A percentile compares a stretch with the other conserved stretches of the same genome.
Conservation (phyloP, 1,139 yeast species). For the Kurtzmaniella natalensis region DNA sequence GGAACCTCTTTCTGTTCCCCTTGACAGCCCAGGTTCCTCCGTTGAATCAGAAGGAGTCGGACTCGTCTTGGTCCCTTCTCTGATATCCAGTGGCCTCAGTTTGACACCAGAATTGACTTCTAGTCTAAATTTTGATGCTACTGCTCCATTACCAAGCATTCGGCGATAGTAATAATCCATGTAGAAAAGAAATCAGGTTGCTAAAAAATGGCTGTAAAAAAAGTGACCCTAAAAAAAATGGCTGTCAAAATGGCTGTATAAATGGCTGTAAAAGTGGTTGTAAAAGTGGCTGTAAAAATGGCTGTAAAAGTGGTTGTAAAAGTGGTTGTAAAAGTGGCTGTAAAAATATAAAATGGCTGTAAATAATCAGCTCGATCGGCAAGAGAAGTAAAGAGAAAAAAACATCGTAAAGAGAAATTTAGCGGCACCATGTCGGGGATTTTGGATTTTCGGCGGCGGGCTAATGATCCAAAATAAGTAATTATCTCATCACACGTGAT, state of each 20-base stretch:
- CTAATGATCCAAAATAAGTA: not conserved
- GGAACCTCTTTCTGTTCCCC: conserved; percentile 3
- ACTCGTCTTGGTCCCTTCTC: conserved; percentile 10
- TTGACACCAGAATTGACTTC: conserved; percentile 14
- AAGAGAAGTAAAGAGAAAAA: not conserved
- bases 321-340: too few species aligned
- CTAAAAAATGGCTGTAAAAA: not conserved
- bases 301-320: too few species aligned
- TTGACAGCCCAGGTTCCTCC: conserved; percentile 7
- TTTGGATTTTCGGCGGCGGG: conserved; percentile 1
- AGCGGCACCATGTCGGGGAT: conserved; percentile 2
- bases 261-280: too few species aligned
- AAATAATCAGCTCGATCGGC: not conserved
- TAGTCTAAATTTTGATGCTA: conserved; percentile 34
- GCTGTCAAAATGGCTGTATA: too few species aligned
- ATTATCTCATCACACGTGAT: conserved; percentile 1
- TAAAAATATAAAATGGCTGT: conserved; percentile 32
- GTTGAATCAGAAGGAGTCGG: conserved; percentile 1
- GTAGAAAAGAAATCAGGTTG: not conserved
- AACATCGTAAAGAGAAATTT: not conserved
- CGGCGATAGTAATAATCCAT: conserved; percentile 37
- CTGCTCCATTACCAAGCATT: conserved; percentile 38
- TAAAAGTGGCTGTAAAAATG: too few species aligned
- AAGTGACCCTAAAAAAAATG: not conserved
- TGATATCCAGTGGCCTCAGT: conserved; percentile 19